Evolutionary conservation across 768 basidiomycete genomes (phyloP).

Genomic region (Suillus alpinus): DNA sequence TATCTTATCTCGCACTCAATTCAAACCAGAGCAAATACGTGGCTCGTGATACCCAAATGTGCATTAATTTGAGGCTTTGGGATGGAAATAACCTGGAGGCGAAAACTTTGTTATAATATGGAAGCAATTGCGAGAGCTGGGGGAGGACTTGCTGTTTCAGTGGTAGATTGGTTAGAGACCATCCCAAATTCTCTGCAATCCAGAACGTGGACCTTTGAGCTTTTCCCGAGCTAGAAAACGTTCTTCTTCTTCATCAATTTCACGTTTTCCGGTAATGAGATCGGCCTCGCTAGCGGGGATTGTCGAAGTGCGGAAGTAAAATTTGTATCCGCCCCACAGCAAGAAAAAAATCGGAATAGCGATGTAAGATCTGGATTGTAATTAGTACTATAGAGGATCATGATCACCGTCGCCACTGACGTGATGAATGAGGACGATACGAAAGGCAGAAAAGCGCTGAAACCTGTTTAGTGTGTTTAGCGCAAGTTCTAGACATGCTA

Average conservation of each 20-base stretch:
- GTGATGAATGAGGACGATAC: conserved; percentile 59
- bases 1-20: conserved; percentile 1
- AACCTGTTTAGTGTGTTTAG: conserved; percentile 12
- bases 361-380: conserved; percentile 13
- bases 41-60: neutral
- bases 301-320: conserved; percentile 19
- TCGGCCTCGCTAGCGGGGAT: conserved; percentile 50
- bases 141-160: neutral
- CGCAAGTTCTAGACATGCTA: conserved; percentile 8
- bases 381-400: conserved; percentile 5
- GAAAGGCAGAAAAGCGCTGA: conserved; percentile 35
- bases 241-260: conserved; percentile 64
- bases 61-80: neutral
- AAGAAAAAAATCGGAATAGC: conserved; percentile 15
- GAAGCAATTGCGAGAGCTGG: neutral
- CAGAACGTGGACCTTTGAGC: conserved; percentile 33
- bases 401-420: conserved; percentile 31
- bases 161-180: neutral
- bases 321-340: conserved; percentile 18
- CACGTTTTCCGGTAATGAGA: conserved; percentile 53
- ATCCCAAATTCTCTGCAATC: conserved; percentile 12
- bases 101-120: neutral
- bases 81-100: neutral
- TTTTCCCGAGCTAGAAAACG: conserved; percentile 45
- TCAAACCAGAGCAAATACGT: neutral